These are phyloP conservation scores for Gentiana macrophylla DNA, from an alignment of 257 asterid genomes.

Conservation along the genomic window DNA sequence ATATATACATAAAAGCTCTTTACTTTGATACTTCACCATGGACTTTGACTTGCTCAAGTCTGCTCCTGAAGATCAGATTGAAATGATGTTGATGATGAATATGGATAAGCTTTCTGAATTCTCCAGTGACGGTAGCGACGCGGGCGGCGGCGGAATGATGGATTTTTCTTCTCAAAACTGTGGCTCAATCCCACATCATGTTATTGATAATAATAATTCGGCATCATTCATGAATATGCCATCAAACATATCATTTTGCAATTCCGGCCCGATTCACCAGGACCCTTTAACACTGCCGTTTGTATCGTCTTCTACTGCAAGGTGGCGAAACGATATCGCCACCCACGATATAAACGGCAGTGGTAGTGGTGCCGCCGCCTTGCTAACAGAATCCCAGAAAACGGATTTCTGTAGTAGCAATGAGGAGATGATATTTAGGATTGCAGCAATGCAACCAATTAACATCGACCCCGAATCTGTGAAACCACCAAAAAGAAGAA, in stretches of 20 bases:
- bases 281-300: slow-evolving; percentile 14
- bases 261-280: slow-evolving; percentile 14
- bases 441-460: slow-evolving; percentile 95
- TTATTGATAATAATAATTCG: slow-evolving; percentile 2
- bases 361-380: not conserved
- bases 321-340: slow-evolving; percentile 10
- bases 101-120: slow-evolving; percentile 55
- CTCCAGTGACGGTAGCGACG: slow-evolving; percentile 18
- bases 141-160: slow-evolving; percentile 21
- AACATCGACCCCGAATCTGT: slow-evolving; percentile 84
- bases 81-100: slow-evolving; percentile 66
- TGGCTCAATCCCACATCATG: not conserved
- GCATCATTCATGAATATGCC: slow-evolving; percentile 20
- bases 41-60: slow-evolving; percentile 58
- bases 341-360: not conserved
- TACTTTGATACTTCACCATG: slow-evolving; percentile 19
- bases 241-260: slow-evolving; percentile 28
- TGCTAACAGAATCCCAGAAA: slow-evolving; percentile 18
- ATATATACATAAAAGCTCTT: not conserved
- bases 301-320: slow-evolving; percentile 11
- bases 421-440: slow-evolving; percentile 89
- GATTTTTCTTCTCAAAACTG: slow-evolving; percentile 20
- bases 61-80: slow-evolving; percentile 48
- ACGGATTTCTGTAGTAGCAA: slow-evolving; percentile 65
- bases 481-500: slow-evolving; percentile 80